Base-by-base conservation (phyloP, 148 eudicot species). In the Euryodendron excelsum region DNA sequence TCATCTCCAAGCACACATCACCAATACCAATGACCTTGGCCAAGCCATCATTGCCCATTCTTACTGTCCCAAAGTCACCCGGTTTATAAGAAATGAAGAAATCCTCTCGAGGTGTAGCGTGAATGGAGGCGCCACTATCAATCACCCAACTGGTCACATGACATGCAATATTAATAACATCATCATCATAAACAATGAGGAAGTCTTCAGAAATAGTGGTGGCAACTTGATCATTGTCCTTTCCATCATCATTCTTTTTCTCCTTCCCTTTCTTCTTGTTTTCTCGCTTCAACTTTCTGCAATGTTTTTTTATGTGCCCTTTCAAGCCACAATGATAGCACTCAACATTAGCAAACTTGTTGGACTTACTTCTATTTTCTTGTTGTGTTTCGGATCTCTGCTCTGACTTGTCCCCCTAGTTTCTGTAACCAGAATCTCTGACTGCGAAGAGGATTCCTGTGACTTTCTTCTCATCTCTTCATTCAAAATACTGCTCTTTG, bases 391-490 rank as follows among this genome's bases (percentile, higher is more conserved):
- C 30, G 52, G 15, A 21, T 74, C 80, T 52, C 50, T 48, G 5
- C 45, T 48, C 14, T 34, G 12, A 55, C 66, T 77, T 13, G 37
- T 68, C 10, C 33, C 80, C 17, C 23, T 34, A 0, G 3, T 48
- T 65, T 77, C 66, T 5, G 37, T 34, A 39, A 68, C 65, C 48
- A 77, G 13, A 6, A 36, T 23, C 5, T 67, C 37, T 52, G 66
- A 67, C 17, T 64, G 37, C 2, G 61, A 66, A 34, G 72, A 64
- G 2, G 78, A 59, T 58, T 31, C 72, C 8, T 31, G 31, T 68
- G 33, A 53, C 23, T 69, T 77, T 21, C 61, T 48, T 55, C 74
- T 33, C 80, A 63, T 64, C 55, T 73, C 82, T 58, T 80, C 78
- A 53, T 80, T 64, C 9, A 74, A 11, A 34, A 73, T 8, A 23